Conservation (phyloP, 495 filamentous ascomycete species). For the Cudoniella acicularis region DNA sequence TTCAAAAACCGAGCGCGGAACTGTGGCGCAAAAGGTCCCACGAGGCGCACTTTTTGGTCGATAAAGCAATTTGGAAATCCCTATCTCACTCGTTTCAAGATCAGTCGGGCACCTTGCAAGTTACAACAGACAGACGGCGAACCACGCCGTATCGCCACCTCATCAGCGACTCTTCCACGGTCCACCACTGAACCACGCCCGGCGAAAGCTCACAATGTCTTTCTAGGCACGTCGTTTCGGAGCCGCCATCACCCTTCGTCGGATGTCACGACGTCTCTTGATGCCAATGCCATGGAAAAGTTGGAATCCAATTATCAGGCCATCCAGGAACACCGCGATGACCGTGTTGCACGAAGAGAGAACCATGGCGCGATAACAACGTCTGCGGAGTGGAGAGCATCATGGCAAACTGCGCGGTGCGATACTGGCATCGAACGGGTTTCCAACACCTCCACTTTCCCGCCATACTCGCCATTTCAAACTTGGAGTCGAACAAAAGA, state of each 20-base stretch:
- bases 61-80: not conserved
- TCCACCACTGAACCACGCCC: not conserved
- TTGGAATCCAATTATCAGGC: conserved; percentile 9
- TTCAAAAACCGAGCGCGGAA: not conserved
- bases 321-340: conserved; percentile 6
- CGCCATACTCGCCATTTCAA: not conserved
- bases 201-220: not conserved
- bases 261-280: conserved; percentile 15
- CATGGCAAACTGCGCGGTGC: not conserved
- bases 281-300: conserved; percentile 24
- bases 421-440: not conserved
- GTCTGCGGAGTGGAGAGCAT: conserved; percentile 10
- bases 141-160: not conserved
- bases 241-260: conserved; percentile 6
- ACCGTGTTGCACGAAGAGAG: conserved; percentile 7
- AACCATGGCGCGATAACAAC: conserved; percentile 11
- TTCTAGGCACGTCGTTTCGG: not conserved
- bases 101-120: no score
- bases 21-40: not conserved
- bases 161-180: not conserved
- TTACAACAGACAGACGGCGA: no score
- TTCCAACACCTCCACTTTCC: not conserved
- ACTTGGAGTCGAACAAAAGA: not conserved
- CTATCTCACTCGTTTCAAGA: not conserved
- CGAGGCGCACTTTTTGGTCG: not conserved